phyloP scores from a whole-genome alignment of 257 asterid species.

The Scutellaria barbata region DNA sequence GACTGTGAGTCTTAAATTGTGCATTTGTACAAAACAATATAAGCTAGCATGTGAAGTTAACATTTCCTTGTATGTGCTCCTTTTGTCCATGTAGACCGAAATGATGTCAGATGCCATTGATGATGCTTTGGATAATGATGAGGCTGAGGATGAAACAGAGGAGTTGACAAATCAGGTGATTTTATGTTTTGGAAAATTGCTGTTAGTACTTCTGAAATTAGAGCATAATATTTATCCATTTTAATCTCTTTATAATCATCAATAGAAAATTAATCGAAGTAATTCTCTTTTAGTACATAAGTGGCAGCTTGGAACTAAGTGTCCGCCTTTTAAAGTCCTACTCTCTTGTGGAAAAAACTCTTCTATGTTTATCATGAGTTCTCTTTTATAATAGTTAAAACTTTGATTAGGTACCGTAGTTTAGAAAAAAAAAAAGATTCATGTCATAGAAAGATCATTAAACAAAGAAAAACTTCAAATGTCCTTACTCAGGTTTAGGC shows the following conservation, averaged over 20 bases:
- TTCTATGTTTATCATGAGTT: neutral
- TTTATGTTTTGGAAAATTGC: neutral
- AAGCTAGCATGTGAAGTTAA: slow-evolving; percentile 33
- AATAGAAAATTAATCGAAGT: neutral
- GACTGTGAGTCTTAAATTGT: slow-evolving; percentile 65
- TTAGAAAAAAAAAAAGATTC: neutral
- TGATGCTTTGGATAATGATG: slow-evolving; percentile 84
- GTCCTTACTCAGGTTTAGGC: neutral
- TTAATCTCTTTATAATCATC: neutral
- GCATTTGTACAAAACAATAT: neutral
- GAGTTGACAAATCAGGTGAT: slow-evolving; percentile 87
- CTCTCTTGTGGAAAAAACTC: neutral
- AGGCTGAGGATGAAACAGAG: slow-evolving; percentile 96
- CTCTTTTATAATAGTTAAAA: no score
- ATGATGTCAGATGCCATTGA: slow-evolving; percentile 95
- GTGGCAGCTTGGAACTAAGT: slow-evolving; percentile 7
- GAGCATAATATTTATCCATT: neutral
- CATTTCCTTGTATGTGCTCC: neutral
- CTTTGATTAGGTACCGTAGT: neutral
- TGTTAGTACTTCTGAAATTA: neutral
- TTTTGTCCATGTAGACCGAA: slow-evolving; percentile 66
- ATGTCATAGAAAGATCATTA: neutral
- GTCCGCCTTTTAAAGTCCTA: neutral
- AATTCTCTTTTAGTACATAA: neutral
- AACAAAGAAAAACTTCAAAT: neutral